These are phyloP conservation scores for Quercus tomentella DNA, from an alignment of 331 rosid species.

Conservation along the genomic window DNA sequence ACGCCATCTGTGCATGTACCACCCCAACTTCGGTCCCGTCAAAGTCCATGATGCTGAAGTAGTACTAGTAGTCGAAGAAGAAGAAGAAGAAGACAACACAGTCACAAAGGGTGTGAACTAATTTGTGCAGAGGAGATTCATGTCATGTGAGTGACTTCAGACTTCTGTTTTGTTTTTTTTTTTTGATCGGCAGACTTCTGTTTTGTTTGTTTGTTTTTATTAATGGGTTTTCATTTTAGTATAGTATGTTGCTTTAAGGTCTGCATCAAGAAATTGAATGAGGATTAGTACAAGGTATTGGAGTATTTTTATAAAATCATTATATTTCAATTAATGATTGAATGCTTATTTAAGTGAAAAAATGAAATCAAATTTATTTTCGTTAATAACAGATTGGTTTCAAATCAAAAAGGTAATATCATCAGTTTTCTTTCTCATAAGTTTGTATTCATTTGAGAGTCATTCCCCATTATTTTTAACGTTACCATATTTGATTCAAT, in stretches of 20 bases:
- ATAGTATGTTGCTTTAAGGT: background rate
- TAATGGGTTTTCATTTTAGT: background rate
- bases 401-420: no score
- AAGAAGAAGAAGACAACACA: background rate
- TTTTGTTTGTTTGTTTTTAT: no score
- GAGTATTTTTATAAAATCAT: background rate
- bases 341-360: no score
- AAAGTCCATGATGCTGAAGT: background rate
- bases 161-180: background rate
- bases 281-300: background rate
- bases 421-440: no score
- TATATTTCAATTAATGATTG: no score
- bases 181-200: background rate
- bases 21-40: background rate
- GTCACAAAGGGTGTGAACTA: background rate
- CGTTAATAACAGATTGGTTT: no score
- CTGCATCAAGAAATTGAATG: background rate
- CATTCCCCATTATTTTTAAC: no score
- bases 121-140: background rate
- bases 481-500: no score
- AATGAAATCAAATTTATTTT: no score
- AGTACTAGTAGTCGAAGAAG: background rate
- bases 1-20: background rate
- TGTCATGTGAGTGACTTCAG: slow-evolving; percentile 8
- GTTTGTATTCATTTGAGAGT: no score